Percentiles rank a stretch among this genome's conserved stretches.
Conservation (phyloP, 176 grass and related monocot species). For the Guadua angustifolia region DNA sequence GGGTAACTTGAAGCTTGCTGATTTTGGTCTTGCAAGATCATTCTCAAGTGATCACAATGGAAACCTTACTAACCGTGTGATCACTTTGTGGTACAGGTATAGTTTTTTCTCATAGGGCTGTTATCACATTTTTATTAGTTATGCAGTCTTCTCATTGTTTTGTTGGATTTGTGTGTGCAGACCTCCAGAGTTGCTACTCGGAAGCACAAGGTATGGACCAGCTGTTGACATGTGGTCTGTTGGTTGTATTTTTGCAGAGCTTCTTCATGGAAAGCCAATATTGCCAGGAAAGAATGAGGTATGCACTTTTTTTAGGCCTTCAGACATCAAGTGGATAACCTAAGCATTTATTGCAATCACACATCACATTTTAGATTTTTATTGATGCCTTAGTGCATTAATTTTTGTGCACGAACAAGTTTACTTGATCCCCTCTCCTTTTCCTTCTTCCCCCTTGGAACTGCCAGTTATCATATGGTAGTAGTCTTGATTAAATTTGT, state of each 20-base stretch:
- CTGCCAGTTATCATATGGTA: background rate
- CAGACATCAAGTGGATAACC: background rate
- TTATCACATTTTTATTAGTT: conserved; percentile 10
- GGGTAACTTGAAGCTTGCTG: conserved; percentile 94
- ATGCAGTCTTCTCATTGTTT: background rate
- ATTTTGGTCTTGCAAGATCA: conserved; percentile 94
- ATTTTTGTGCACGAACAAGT: background rate
- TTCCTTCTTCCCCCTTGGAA: background rate
- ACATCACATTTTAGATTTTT: background rate
- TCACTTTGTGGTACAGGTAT: conserved; percentile 98
- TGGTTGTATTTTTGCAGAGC: conserved; percentile 95
- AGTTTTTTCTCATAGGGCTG: background rate
- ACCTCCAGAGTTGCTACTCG: conserved; percentile 87
- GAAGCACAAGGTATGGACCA: conserved; percentile 88
- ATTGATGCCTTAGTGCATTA: background rate
- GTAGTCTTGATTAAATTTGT: background rate
- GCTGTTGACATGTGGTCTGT: conserved; percentile 98
- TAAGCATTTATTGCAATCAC: background rate
- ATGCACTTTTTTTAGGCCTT: background rate
- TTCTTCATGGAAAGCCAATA: conserved; percentile 92
- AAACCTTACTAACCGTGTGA: conserved; percentile 91
- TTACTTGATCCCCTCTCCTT: background rate
- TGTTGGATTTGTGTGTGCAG: conserved; percentile 48
- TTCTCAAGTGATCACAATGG: conserved; percentile 88
- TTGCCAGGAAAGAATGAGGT: conserved; percentile 97